Evolutionary conservation across 495 filamentous ascomycete species (phyloP).

Genomic region (Tuber microsphaerosporum): DNA sequence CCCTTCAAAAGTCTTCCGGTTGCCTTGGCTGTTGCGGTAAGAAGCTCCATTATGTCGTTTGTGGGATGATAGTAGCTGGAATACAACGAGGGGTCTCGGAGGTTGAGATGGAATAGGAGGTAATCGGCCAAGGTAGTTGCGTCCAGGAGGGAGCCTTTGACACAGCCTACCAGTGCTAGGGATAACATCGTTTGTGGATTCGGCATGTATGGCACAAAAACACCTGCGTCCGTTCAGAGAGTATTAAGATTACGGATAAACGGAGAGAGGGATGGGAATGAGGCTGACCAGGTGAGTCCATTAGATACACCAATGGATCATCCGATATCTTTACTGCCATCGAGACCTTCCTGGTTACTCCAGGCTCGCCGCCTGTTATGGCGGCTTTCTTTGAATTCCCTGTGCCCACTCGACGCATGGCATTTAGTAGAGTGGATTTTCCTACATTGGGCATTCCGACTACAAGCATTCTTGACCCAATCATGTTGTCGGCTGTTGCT

Average conservation of each 20-base stretch:
- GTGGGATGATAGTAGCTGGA: conserved; percentile 61
- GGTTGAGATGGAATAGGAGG: conserved; percentile 75
- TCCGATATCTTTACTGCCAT: conserved; percentile 75
- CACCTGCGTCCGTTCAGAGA: conserved; percentile 47
- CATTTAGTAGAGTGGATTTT: conserved; percentile 85
- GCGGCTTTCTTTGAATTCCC: conserved; percentile 59
- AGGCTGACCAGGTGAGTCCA: conserved; percentile 55
- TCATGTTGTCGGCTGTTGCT: conserved; percentile 48
- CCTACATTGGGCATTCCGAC: conserved; percentile 97
- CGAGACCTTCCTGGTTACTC: conserved; percentile 77
- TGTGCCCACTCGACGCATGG: conserved; percentile 63
- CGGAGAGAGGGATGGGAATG: not conserved
- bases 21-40: conserved; percentile 60
- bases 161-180: conserved; percentile 77
- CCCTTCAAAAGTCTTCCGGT: conserved; percentile 73
- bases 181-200: conserved; percentile 85
- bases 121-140: conserved; percentile 76
- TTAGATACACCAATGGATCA: conserved; percentile 55
- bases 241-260: not conserved
- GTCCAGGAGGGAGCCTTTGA: conserved; percentile 78
- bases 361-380: conserved; percentile 75
- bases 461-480: conserved; percentile 70
- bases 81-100: conserved; percentile 51
- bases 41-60: conserved; percentile 66
- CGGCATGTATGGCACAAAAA: conserved; percentile 86